Evolutionary conservation across 2,329 filamentous ascomycete species (phyloP).

Genomic region (Talaromyces islandicus): DNA sequence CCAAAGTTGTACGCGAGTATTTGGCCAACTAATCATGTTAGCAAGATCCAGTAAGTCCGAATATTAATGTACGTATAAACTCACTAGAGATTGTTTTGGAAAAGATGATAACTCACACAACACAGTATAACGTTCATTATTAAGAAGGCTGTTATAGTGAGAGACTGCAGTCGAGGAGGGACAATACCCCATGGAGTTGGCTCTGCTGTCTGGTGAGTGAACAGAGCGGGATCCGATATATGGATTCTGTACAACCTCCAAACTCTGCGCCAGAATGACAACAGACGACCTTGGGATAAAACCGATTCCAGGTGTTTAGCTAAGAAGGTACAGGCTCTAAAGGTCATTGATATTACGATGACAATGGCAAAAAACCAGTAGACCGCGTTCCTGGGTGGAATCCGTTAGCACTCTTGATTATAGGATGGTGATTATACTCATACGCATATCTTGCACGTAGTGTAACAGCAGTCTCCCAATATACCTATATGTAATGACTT

Average conservation of each 20-base stretch:
- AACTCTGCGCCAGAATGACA: not conserved
- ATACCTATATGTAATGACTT: not conserved
- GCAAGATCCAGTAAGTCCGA: too few relatives aligned
- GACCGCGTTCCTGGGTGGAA: too few relatives aligned
- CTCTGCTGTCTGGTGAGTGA: conserved; percentile 2
- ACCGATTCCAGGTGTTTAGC: too few relatives aligned
- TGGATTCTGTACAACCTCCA: not conserved
- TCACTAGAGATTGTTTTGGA: conserved; percentile 11
- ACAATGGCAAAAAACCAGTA: not conserved
- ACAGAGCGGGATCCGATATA: not conserved
- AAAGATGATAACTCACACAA: conserved; percentile 14
- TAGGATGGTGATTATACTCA: not conserved
- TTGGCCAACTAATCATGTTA: not conserved
- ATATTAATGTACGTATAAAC: too few relatives aligned
- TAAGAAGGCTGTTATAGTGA: conserved; percentile 5
- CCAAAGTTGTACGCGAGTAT: not conserved
- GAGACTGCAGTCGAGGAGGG: conserved; percentile 11
- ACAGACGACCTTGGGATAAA: too few relatives aligned
- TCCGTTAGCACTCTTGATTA: too few relatives aligned
- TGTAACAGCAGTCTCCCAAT: not conserved
- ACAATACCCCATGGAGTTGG: conserved; percentile 8
- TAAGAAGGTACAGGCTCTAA: not conserved
- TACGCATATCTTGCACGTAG: not conserved
- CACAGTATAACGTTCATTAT: conserved; percentile 12
- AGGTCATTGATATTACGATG: not conserved